Base-by-base conservation (phyloP, 2,329 filamentous ascomycete species). In the Xylaria sp. region DNA sequence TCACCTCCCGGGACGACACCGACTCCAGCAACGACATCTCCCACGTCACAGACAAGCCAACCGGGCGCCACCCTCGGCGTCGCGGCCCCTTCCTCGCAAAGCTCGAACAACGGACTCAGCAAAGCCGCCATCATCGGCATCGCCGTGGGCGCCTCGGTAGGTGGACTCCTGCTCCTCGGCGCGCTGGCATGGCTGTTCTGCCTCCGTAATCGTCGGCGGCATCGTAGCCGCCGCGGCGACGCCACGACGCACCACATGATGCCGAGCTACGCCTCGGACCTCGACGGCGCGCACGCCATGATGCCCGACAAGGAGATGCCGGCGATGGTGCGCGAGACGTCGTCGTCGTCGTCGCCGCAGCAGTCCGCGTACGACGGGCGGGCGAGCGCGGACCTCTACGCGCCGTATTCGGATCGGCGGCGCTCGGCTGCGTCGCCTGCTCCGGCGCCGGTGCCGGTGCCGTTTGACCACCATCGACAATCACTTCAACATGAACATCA, bases 141-240 rank as follows among this genome's bases (percentile, higher is more conserved):
- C 41, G 77, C 78, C 48, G 76, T 78, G 4, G 76, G 75, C 56
- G 73, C 73, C 34, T 74, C 74, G n/a, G 73, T 76, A 2, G 76
- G 72, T 39, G 74, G 80, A 13, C 74, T 87, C 7, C 74, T 81
- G 15, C 64, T 86, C 54, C 69, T 84, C 72, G 80, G 75, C 5
- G 78, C 74, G 2, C 70, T 85, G 8, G 72, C 78, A 25, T 88
- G 81, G 80, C 82, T 84, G 72, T 75, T 85, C 60, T 76, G 71
- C 64, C 73, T 84, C 34, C 82, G 84, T 4, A 81, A 81, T 4
- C 80, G 51, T 2, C 28, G 82, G 18, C 83, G 81, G 4, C 46
- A n/a, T 15, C n/a, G 84, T 4, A 81, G 81, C 5, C 80, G 4
- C 12, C 12, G 78, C 55, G 77, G 77, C 1, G 60, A 13, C 39